Evolutionary conservation across 2,329 filamentous ascomycete genomes (phyloP), one percentile per base, ranked within the genome.

Genomic region (Cladosporium phlei): DNA sequence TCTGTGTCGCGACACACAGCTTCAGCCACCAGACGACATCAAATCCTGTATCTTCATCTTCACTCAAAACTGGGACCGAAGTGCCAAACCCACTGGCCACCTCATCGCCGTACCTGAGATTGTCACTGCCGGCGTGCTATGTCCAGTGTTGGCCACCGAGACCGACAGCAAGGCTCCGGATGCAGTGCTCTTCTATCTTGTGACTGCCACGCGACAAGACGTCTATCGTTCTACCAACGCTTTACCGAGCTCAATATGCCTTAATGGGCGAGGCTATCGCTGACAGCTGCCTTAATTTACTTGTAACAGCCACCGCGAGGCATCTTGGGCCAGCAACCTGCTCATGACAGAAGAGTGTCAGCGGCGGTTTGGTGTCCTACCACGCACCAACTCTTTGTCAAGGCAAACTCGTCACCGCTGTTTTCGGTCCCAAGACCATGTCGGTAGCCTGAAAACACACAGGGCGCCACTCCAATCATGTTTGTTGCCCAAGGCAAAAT

Each of bases 401-500:
- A 28, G 24, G 32, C 32, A 45, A 37, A 45, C 32, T 11, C 9
- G 20, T 33, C 20, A 43, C 21, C 8, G 32, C 21, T 37, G 12
- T 28, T 11, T n/a, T 45, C 19, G 10, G 10, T 20, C 28, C 28
- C 25, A 29, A 14, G 32, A 19, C 25, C 19, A 14, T 37, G 32
- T 14, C 22, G 29, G 22, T n/a, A 29, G 11, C 42, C 16, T 22
- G 24, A 14, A 29, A 20, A 17, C 24, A 11, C n/a, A n/a, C n/a
- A 11, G 10, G 24, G 14, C 32, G 32, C 42, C 32, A 37, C 42
- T 22, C 37, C 42, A n/a, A 29, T 29, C 42, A 45, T 29, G 42
- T 45, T 45, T 45, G 32, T 37, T 11, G 12, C 9, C 9, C 30
- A 29, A 45, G 30, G 10, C 42, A 29, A 27, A 22, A 11, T 6